phyloP scores from a whole-genome alignment of 2,329 filamentous ascomycete genomes.

The Fusarium pseudoanthophilum region DNA sequence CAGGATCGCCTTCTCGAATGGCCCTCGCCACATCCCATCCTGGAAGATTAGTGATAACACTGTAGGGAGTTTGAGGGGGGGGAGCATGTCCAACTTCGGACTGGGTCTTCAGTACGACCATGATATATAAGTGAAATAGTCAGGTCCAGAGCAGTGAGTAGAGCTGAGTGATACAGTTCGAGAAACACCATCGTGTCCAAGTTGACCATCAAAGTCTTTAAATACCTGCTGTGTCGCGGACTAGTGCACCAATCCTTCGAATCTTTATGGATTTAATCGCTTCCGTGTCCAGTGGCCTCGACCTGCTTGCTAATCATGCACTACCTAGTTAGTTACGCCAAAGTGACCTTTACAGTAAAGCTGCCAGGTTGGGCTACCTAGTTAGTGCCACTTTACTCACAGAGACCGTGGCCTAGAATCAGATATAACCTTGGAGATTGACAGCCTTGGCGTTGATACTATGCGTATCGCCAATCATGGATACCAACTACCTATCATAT shows the following conservation, averaged over 20 bases:
- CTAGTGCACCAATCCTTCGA: not conserved
- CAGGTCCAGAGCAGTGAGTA: not conserved
- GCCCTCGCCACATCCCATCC: slow-evolving; percentile 55
- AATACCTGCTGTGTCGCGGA: not conserved
- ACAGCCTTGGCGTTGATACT: not conserved
- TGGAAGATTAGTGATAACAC: slow-evolving; percentile 58
- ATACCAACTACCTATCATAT: not conserved
- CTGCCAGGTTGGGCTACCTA: not conserved
- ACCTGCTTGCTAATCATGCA: not conserved
- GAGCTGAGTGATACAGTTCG: not conserved
- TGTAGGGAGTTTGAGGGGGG: slow-evolving; percentile 59
- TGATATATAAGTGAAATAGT: slow-evolving; percentile 25
- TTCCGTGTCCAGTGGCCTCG: not conserved
- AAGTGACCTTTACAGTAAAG: not conserved
- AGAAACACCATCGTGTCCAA: not conserved
- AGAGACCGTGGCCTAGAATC: slow-evolving; percentile 14
- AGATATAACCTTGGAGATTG: not conserved
- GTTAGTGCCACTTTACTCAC: not conserved
- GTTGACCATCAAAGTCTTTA: not conserved
- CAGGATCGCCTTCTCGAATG: slow-evolving; percentile 55
- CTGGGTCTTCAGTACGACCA: slow-evolving; percentile 53
- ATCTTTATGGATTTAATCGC: not conserved
- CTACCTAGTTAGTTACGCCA: not conserved
- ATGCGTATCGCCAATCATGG: not conserved
- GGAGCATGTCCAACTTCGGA: slow-evolving; percentile 57